phyloP scores from a whole-genome alignment of 2,329 filamentous ascomycete species.

The Ramularia endophylla region DNA sequence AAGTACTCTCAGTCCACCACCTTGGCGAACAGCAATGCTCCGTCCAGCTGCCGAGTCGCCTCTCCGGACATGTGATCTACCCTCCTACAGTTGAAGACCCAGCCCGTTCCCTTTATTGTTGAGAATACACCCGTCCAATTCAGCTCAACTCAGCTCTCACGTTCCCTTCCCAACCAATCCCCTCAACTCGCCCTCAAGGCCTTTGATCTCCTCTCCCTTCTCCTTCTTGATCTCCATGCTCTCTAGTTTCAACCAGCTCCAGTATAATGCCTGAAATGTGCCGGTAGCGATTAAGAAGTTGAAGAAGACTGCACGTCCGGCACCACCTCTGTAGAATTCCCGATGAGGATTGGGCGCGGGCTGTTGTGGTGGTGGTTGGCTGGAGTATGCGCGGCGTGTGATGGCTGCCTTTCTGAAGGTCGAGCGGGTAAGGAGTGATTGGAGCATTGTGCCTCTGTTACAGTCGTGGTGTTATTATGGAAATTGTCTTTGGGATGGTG shows the following conservation, averaged over 20 bases:
- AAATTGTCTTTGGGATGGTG: background rate
- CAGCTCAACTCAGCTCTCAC: no score
- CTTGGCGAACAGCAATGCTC: no score
- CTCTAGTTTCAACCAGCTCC: constrained; percentile 68
- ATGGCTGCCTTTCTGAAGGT: background rate
- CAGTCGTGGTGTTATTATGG: no score
- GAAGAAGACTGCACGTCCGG: constrained; percentile 67
- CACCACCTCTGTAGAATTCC: constrained; percentile 64
- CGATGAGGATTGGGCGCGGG: constrained; percentile 29
- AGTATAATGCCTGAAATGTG: constrained; percentile 73
- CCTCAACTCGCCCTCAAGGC: constrained; percentile 21
- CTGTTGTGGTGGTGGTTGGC: constrained; percentile 18
- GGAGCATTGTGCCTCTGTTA: background rate
- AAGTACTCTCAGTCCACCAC: no score
- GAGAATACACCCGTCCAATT: no score
- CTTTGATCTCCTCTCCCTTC: constrained; percentile 39
- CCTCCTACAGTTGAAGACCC: no score
- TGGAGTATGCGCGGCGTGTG: background rate
- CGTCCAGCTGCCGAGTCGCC: no score
- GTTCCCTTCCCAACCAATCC: constrained; percentile 13
- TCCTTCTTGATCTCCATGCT: constrained; percentile 60
- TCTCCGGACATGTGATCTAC: no score
- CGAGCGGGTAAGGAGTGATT: background rate
- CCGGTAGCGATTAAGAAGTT: constrained; percentile 68
- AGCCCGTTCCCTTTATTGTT: no score